Evolutionary conservation across 2,329 filamentous ascomycete genomes (phyloP), one percentile per base, ranked within the genome.

Genomic region (Monilinia vaccinii-corymbosi): DNA sequence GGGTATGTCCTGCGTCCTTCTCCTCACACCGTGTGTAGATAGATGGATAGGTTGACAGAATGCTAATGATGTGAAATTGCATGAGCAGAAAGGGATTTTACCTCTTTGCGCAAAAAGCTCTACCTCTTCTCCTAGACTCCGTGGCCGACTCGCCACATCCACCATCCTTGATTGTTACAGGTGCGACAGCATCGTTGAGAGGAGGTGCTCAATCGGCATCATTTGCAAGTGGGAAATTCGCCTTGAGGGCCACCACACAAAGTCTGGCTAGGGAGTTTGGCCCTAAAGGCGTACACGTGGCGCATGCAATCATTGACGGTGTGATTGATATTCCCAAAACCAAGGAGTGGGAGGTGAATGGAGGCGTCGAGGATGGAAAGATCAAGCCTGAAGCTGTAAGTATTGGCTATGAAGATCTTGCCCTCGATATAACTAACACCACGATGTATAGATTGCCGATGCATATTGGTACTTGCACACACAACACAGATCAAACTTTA

Each of bases 181-280:
- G 91, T 36, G 91, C 91, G 0, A 96, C 91, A 0, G 91, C 90
- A 0, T 89, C 87, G 0, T 66, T 93, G 21, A 87, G 86, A 68
- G 88, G 88, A 4, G 87, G 84, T 13, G 84, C 89, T 0, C 76
- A 77, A 14, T 88, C 91, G 72, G 77, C 84, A 1, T 75, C 81
- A 9, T 96, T 96, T 69, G 87, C 90, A 0, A 82, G 85, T 2
- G 87, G 87, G 32, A 96, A 95, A 72, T 95, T 91, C 71, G 90
- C 89, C 4, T 76, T 88, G 66, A 80, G 91, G 36, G 89, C 86
- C 0, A 74, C 95, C 55, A 80, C 81, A 0, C 89, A 93, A 73
- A 87, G 83, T 38, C 77, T 96, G 31, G 88, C 91, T 0, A 81
- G 87, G 60, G 91, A 96, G 72, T 96, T 94, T 72, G 89, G 88